Percentiles rank a stretch among this genome's conserved stretches.
Evolutionary conservation across 768 basidiomycete genomes (phyloP).

Genomic region (Collybia sp.): DNA sequence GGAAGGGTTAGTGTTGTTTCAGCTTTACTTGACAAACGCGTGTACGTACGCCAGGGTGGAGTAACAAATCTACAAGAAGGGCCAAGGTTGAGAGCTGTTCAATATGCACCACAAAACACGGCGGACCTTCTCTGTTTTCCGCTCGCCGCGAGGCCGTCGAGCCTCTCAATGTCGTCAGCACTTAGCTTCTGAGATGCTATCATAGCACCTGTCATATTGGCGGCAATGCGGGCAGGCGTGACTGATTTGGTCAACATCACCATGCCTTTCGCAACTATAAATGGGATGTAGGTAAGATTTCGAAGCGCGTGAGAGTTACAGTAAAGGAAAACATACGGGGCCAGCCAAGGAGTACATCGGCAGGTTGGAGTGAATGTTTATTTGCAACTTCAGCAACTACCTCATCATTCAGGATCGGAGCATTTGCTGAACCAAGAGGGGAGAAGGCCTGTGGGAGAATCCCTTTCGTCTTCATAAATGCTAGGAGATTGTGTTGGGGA

Average conservation of each 20-base stretch:
- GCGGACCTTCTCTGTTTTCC: conserved; percentile 63
- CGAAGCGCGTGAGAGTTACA: not conserved
- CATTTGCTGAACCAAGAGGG: conserved; percentile 67
- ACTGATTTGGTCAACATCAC: conserved; percentile 78
- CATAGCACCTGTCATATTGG: conserved; percentile 51
- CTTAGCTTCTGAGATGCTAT: conserved; percentile 41
- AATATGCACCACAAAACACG: not conserved
- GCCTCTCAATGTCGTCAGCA: conserved; percentile 44
- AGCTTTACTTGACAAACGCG: conserved; percentile 4
- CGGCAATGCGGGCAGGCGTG: conserved; percentile 59
- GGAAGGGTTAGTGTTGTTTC: not conserved
- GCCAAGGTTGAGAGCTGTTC: not conserved
- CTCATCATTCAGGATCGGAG: conserved; percentile 63
- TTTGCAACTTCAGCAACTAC: conserved; percentile 53
- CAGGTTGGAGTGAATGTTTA: conserved; percentile 46
- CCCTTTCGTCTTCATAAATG: conserved; percentile 57
- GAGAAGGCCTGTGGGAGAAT: conserved; percentile 80
- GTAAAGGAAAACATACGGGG: conserved; percentile 38
- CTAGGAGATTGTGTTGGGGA: conserved; percentile 64
- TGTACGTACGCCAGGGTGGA: conserved; percentile 63
- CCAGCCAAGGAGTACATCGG: conserved; percentile 61
- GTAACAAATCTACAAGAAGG: conserved; percentile 42
- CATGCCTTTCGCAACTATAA: conserved; percentile 54
- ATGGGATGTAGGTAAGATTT: conserved; percentile 4
- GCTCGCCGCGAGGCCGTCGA: conserved; percentile 52